These are phyloP conservation scores for Cercospora sp. DNA, from an alignment of 2,329 filamentous ascomycete species.

Conservation along the genomic window DNA sequence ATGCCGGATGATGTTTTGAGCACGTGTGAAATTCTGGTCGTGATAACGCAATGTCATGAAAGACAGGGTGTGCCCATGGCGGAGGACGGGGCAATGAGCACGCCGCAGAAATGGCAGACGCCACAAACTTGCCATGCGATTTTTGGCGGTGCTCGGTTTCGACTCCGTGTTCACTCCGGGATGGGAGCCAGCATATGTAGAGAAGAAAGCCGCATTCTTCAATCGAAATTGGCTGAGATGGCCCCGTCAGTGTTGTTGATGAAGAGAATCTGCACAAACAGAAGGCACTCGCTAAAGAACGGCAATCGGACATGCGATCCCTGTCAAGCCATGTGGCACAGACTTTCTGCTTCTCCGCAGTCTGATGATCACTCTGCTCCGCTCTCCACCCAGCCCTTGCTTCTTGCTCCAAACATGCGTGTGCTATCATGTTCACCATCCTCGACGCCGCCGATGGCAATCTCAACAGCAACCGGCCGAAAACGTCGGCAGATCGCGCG, in stretches of 20 bases:
- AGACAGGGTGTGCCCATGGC: too few relatives aligned
- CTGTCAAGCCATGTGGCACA: neutral
- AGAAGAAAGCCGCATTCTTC: too few relatives aligned
- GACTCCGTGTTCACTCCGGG: too few relatives aligned
- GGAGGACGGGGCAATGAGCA: too few relatives aligned
- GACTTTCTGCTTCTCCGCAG: conserved; percentile 6
- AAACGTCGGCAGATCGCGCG: conserved; percentile 35
- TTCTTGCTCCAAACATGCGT: neutral
- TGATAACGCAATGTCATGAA: too few relatives aligned
- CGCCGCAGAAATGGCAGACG: too few relatives aligned
- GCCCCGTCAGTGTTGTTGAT: neutral
- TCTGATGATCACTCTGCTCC: neutral
- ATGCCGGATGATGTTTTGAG: too few relatives aligned
- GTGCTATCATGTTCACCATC: conserved; percentile 28
- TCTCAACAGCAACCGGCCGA: conserved; percentile 18
- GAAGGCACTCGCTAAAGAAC: neutral
- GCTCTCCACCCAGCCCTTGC: neutral
- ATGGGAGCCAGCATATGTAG: neutral
- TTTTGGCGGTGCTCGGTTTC: too few relatives aligned
- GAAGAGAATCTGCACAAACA: neutral
- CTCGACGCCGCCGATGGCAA: conserved; percentile 27
- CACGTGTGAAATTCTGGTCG: too few relatives aligned
- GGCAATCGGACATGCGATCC: neutral
- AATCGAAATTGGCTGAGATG: neutral
- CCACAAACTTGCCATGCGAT: too few relatives aligned